phyloP scores from a whole-genome alignment of 768 basidiomycete genomes.

The Tulasnella sp. region DNA sequence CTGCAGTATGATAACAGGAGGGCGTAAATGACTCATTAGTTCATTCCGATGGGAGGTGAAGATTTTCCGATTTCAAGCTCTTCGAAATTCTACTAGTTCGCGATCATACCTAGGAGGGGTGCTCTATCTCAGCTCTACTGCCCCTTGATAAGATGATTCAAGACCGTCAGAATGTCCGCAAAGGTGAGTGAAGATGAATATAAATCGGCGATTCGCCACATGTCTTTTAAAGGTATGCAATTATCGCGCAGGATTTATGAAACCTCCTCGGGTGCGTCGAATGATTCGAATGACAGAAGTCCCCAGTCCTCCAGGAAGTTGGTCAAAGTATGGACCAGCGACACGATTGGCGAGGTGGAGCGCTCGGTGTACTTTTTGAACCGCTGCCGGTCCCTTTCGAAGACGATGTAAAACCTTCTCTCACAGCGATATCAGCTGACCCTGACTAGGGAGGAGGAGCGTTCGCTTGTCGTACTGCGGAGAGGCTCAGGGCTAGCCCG shows the following conservation, averaged over 20 bases:
- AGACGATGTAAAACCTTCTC: not conserved
- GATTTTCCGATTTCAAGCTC: not conserved
- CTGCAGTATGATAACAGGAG: no score
- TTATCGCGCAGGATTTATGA: not conserved
- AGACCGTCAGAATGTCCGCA: not conserved
- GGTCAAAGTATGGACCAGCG: not conserved
- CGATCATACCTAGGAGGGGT: not conserved
- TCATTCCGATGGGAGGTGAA: not conserved
- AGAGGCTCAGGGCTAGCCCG: not conserved
- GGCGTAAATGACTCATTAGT: no score
- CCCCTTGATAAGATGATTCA: not conserved
- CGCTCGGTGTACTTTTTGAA: not conserved
- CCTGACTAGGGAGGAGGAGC: not conserved
- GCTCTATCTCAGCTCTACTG: not conserved
- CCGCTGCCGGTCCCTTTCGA: not conserved
- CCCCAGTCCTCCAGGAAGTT: not conserved
- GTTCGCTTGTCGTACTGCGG: slow-evolving; percentile 25
- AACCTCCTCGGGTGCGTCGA: not conserved
- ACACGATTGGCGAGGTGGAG: not conserved
- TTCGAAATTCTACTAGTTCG: not conserved
- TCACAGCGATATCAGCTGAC: not conserved
- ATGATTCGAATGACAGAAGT: not conserved
- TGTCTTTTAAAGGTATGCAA: not conserved
- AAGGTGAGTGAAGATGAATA: not conserved
- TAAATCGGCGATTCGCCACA: not conserved